A percentile compares a stretch with the other conserved stretches of the same genome.
These are phyloP conservation scores for Lodderomyces parapsilosis DNA, from an alignment of 1,139 yeast genomes.

Conservation along the genomic window DNA sequence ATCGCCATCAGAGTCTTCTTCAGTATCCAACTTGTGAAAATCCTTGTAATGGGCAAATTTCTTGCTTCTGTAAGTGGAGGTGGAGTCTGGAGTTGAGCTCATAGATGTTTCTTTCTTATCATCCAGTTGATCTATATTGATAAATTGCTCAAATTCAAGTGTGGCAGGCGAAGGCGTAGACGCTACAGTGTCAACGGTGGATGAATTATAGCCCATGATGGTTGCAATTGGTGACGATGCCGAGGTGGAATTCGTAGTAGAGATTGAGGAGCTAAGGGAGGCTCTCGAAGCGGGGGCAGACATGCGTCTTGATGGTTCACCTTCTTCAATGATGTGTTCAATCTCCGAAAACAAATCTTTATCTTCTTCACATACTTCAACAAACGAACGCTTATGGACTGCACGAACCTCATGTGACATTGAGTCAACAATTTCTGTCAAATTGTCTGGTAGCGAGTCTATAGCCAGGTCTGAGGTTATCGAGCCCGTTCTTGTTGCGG, in stretches of 20 bases:
- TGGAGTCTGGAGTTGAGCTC: neutral
- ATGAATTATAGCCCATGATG: neutral
- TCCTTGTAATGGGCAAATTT: constrained; percentile 10
- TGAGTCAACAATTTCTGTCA: neutral
- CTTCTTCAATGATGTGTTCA: neutral
- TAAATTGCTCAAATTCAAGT: constrained; percentile 15
- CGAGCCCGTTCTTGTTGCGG: too few species aligned
- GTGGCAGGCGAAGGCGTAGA: neutral
- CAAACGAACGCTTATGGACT: constrained; percentile 29
- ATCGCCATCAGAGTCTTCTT: constrained; percentile 15
- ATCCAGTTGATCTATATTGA: constrained; percentile 9
- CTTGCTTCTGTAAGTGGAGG: constrained; percentile 1
- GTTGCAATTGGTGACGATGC: neutral
- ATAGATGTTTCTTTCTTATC: constrained; percentile 1
- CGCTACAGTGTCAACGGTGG: constrained; percentile 1
- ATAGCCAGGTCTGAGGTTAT: neutral
- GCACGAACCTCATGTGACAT: constrained; percentile 4
- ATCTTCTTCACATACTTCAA: constrained; percentile 20
- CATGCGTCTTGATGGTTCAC: neutral
- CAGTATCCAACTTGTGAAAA: constrained; percentile 7
- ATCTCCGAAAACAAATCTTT: neutral
- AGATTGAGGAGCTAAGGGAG: neutral
- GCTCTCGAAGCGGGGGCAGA: constrained; percentile 7
- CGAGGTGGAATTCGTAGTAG: neutral
- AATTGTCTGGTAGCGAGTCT: neutral